phyloP scores from a whole-genome alignment of 1,284 basidiomycete species.

The Wolfiporia cocos region DNA sequence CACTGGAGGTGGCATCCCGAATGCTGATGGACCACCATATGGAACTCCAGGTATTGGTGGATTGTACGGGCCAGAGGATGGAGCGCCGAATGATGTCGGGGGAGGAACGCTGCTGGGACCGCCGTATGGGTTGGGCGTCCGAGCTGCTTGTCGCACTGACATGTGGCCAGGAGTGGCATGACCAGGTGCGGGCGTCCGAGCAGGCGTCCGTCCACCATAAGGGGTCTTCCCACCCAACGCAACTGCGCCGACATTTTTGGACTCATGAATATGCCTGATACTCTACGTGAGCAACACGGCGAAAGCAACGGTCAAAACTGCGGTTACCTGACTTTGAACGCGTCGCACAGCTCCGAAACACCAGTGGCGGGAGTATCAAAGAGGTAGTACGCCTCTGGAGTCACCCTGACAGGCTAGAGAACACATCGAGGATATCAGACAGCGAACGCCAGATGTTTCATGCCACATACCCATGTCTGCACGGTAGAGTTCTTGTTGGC shows the following conservation, averaged over 20 bases:
- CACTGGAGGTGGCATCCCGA: constrained; percentile 22
- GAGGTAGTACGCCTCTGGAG: constrained; percentile 87
- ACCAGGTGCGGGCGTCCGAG: constrained; percentile 52
- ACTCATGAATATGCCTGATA: constrained; percentile 70
- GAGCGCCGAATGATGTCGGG: constrained; percentile 14
- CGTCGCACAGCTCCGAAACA: constrained; percentile 89
- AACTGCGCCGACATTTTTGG: constrained; percentile 59
- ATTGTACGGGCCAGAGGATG: constrained; percentile 12
- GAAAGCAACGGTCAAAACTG: constrained; percentile 5
- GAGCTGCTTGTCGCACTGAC: constrained; percentile 63
- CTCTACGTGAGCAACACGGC: constrained; percentile 11
- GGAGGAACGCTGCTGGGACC: constrained; percentile 19
- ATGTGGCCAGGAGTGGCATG: constrained; percentile 70
- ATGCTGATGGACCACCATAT: constrained; percentile 10
- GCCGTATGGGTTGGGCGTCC: constrained; percentile 73
- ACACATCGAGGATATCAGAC: constrained; percentile 8
- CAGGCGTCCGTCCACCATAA: constrained; percentile 75
- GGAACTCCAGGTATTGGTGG: constrained; percentile 12
- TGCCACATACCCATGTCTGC: constrained; percentile 79
- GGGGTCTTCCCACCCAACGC: constrained; percentile 74
- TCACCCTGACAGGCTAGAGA: constrained; percentile 76
- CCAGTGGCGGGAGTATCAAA: constrained; percentile 86
- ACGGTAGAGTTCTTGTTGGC: constrained; percentile 88
- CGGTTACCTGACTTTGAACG: constrained; percentile 85
- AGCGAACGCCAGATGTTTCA: constrained; percentile 25